A percentile compares a stretch with the other conserved stretches of the same genome.
Conservation (phyloP, 371 early-diverging fungal genomes). For the Mortierella sp. region DNA sequence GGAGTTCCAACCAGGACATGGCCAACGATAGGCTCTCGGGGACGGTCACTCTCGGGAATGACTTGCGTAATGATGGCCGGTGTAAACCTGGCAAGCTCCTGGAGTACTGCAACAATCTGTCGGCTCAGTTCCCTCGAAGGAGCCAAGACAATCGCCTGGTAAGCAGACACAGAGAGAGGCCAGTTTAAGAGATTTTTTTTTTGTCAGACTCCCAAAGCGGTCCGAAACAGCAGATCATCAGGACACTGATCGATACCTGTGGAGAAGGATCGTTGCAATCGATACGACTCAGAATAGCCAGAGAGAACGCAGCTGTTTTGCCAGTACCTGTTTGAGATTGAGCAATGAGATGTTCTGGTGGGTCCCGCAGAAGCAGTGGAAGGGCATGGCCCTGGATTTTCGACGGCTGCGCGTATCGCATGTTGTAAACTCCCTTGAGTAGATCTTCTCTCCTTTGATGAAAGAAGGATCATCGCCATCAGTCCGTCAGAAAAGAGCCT, state of each 20-base stretch:
- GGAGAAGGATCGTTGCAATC: slow-evolving; percentile 56
- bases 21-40: slow-evolving; percentile 47
- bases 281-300: slow-evolving; percentile 81
- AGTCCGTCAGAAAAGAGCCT: background rate
- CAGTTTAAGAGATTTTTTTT: background rate
- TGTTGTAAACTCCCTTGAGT: slow-evolving; percentile 88
- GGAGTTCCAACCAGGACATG: slow-evolving; percentile 90
- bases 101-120: slow-evolving; percentile 94
- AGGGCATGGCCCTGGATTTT: slow-evolving; percentile 96
- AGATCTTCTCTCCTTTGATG: slow-evolving; percentile 67
- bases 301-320: slow-evolving; percentile 95
- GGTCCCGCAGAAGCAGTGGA: slow-evolving; percentile 83
- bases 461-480: background rate
- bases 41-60: slow-evolving; percentile 71
- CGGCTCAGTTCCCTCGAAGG: slow-evolving; percentile 97
- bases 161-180: slow-evolving; percentile 43
- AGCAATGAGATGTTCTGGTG: slow-evolving; percentile 68
- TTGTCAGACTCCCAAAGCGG: too few relatives aligned
- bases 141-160: slow-evolving; percentile 87
- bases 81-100: slow-evolving; percentile 87
- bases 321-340: slow-evolving; percentile 83
- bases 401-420: slow-evolving; percentile 90
- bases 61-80: slow-evolving; percentile 67
- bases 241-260: slow-evolving; percentile 22
- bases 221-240: background rate